Evolutionary conservation across 371 early-diverging fungal species (phyloP).

Genomic region (Apophysomyces ossiformis): DNA sequence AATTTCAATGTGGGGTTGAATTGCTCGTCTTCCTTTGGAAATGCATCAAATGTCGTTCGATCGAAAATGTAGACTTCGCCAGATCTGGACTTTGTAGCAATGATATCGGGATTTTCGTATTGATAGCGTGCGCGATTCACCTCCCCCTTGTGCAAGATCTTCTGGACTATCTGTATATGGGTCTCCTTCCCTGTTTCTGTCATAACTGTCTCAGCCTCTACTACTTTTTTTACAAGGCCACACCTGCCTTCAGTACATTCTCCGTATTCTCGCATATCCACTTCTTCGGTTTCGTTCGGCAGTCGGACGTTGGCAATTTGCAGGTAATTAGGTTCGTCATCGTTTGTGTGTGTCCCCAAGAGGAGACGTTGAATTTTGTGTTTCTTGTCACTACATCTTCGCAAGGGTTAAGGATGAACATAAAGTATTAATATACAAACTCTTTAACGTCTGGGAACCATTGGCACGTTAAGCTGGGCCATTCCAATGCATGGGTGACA

Average conservation of each 20-base stretch:
- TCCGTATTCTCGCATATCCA: conserved; percentile 75
- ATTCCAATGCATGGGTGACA: conserved; percentile 97
- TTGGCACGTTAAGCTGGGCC: conserved; percentile 98
- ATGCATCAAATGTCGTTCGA: conserved; percentile 90
- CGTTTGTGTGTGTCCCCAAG: conserved; percentile 97
- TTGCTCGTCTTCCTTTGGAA: conserved; percentile 72
- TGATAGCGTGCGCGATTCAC: conserved; percentile 96
- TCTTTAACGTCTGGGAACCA: conserved; percentile 98
- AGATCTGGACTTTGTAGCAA: conserved; percentile 96
- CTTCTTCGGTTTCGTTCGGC: conserved; percentile 73
- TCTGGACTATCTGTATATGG: conserved; percentile 88
- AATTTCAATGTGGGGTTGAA: conserved; percentile 90
- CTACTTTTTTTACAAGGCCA: background rate
- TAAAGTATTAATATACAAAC: conserved; percentile 40
- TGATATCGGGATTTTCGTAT: conserved; percentile 93
- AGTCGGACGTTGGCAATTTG: conserved; percentile 94
- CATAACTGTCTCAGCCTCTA: background rate
- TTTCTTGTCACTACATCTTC: conserved; percentile 89
- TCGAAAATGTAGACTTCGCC: conserved; percentile 98
- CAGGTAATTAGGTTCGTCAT: conserved; percentile 95
- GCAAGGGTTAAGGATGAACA: background rate
- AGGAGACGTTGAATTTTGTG: conserved; percentile 87
- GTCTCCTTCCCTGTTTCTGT: conserved; percentile 56
- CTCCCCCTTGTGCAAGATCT: conserved; percentile 96
- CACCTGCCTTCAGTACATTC: conserved; percentile 37